Conservation (phyloP, 2,329 filamentous ascomycete species). For the Neospermospora avenae region DNA sequence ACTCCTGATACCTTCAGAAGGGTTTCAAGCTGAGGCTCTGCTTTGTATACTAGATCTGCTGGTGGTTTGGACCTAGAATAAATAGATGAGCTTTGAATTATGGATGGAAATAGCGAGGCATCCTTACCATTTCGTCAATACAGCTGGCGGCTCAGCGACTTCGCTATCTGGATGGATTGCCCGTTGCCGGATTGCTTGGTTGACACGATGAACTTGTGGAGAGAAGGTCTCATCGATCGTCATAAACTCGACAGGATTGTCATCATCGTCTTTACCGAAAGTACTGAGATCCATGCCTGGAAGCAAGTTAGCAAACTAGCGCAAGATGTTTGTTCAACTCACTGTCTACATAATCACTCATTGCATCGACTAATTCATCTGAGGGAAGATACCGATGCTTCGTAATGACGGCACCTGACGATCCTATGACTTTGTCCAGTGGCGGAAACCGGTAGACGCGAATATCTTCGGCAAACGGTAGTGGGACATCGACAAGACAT, state of each 20-base stretch:
- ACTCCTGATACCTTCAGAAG: slow-evolving; percentile 71
- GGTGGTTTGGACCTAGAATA: slow-evolving; percentile 55
- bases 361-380: slow-evolving; percentile 69
- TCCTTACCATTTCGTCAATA: slow-evolving; percentile 63
- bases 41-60: slow-evolving; percentile 57
- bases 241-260: slow-evolving; percentile 63
- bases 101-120: background rate
- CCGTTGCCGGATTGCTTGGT: slow-evolving; percentile 78
- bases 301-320: background rate
- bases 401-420: slow-evolving; percentile 76
- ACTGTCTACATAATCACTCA: slow-evolving; percentile 87
- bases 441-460: slow-evolving; percentile 89
- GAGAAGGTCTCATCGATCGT: slow-evolving; percentile 79
- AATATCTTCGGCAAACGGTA: slow-evolving; percentile 92
- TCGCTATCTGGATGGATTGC: slow-evolving; percentile 69
- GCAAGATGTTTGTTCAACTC: background rate
- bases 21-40: slow-evolving; percentile 53
- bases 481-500: slow-evolving; percentile 81
- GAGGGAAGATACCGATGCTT: slow-evolving; percentile 82
- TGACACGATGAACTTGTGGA: slow-evolving; percentile 82
- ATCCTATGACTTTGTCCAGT: slow-evolving; percentile 79
- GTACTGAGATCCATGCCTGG: slow-evolving; percentile 72
- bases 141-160: slow-evolving; percentile 58
- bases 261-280: slow-evolving; percentile 70
- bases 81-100: background rate